phyloP scores from a whole-genome alignment of 108 stramenopile genomes.

The Skeletonema grethae region DNA sequence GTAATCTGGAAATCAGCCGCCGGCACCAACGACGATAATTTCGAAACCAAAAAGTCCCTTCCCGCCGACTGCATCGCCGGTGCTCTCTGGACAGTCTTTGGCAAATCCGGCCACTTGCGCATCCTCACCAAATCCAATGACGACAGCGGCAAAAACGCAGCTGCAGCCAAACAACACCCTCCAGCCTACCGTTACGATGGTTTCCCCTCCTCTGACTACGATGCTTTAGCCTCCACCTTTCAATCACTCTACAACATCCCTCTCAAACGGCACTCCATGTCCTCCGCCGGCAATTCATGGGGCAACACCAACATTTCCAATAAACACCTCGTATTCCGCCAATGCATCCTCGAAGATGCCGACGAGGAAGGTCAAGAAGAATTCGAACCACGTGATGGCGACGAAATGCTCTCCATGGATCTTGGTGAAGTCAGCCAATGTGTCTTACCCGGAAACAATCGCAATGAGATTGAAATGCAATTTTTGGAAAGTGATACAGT shows the following conservation, averaged over 20 bases:
- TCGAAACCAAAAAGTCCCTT: slow-evolving; percentile 50
- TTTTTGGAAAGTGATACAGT: slow-evolving; percentile 89
- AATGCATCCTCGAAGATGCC: slow-evolving; percentile 79
- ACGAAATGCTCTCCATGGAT: slow-evolving; percentile 87
- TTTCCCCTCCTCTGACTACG: slow-evolving; percentile 69
- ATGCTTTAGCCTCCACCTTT: slow-evolving; percentile 45
- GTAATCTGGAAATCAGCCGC: slow-evolving; percentile 85
- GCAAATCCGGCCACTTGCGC: slow-evolving; percentile 74
- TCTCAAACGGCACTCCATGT: slow-evolving; percentile 65
- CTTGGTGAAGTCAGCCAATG: slow-evolving; percentile 86
- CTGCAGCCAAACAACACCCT: slow-evolving; percentile 30
- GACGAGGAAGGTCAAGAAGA: slow-evolving; percentile 85
- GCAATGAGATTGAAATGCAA: slow-evolving; percentile 91
- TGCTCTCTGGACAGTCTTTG: slow-evolving; percentile 85
- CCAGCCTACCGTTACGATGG: slow-evolving; percentile 84
- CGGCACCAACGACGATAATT: slow-evolving; percentile 44
- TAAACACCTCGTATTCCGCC: slow-evolving; percentile 80
- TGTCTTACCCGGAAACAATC: slow-evolving; percentile 88
- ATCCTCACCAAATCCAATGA: slow-evolving; percentile 46
- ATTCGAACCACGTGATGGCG: slow-evolving; percentile 80
- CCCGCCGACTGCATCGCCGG: slow-evolving; percentile 47
- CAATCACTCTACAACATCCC: slow-evolving; percentile 55
- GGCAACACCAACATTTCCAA: slow-evolving; percentile 72
- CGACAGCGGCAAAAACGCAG: slow-evolving; percentile 13
- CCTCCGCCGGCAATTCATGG: slow-evolving; percentile 73